These are phyloP conservation scores for Mortierella sp. DNA, from an alignment of 371 early-diverging fungal genomes.

Conservation along the genomic window DNA sequence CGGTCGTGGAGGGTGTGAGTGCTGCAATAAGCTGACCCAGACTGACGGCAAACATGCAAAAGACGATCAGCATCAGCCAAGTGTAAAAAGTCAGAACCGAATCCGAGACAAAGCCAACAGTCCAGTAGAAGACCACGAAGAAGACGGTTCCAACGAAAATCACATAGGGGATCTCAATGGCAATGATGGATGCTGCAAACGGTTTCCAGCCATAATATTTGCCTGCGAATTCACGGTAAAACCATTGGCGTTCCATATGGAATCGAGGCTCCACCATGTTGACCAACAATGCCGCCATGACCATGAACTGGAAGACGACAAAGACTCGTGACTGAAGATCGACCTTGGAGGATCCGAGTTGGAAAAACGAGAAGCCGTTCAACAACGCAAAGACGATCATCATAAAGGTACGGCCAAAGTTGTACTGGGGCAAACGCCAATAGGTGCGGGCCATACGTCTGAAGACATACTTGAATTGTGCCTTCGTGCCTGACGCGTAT, in stretches of 20 bases:
- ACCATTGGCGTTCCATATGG: constrained; percentile 76
- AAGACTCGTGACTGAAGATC: constrained; percentile 81
- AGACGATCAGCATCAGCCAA: constrained; percentile 68
- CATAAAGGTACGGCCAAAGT: constrained; percentile 71
- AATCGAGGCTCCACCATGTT: constrained; percentile 80
- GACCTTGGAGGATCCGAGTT: constrained; percentile 61
- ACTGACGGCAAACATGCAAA: constrained; percentile 73
- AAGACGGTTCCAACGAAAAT: constrained; percentile 64
- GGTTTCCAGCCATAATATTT: constrained; percentile 80
- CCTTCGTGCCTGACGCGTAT: constrained; percentile 23
- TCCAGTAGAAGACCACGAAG: constrained; percentile 78
- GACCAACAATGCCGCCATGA: constrained; percentile 73
- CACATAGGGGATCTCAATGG: constrained; percentile 74
- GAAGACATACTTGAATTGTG: constrained; percentile 68
- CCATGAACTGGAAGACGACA: constrained; percentile 75
- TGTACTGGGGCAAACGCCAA: constrained; percentile 76
- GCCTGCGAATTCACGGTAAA: constrained; percentile 75
- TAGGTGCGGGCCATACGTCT: constrained; percentile 71
- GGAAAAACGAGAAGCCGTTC: constrained; percentile 82
- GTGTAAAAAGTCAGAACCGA: constrained; percentile 71
- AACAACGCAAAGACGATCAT: constrained; percentile 66
- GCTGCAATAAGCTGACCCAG: constrained; percentile 81
- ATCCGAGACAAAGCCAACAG: constrained; percentile 67
- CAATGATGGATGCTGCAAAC: constrained; percentile 65
- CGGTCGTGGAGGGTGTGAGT: constrained; percentile 62